A percentile compares a stretch with the other conserved stretches of the same genome.
Conservation (phyloP, 1,284 basidiomycete species). For the Coriolopsis trogii region DNA sequence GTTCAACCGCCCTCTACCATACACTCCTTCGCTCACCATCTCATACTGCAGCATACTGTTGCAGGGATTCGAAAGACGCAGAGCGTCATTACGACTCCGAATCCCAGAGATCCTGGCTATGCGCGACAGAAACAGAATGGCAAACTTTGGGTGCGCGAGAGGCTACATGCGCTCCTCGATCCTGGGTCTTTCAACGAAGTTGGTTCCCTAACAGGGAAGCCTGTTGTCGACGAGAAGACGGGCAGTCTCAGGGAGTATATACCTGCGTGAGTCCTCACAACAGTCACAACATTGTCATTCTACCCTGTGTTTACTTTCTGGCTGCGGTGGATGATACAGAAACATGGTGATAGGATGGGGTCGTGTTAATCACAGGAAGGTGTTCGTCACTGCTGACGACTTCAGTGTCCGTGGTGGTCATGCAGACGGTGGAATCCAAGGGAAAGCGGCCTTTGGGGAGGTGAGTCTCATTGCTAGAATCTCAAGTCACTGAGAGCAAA, state of each 20-base stretch:
- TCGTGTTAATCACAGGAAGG: conserved; percentile 36
- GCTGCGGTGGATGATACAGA: conserved; percentile 22
- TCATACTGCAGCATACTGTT: conserved; percentile 33
- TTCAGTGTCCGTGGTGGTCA: conserved; percentile 49
- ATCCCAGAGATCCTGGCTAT: conserved; percentile 43
- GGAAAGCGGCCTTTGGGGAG: conserved; percentile 45
- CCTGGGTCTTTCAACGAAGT: conserved; percentile 40
- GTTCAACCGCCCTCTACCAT: neutral
- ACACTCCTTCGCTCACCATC: neutral
- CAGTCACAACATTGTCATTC: too few relatives aligned
- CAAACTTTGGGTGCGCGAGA: conserved; percentile 48
- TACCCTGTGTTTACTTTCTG: too few relatives aligned
- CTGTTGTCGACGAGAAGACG: conserved; percentile 34
- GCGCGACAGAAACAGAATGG: conserved; percentile 43
- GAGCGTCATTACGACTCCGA: conserved; percentile 35
- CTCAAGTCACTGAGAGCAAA: too few relatives aligned
- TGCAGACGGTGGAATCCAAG: conserved; percentile 45
- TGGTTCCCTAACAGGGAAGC: conserved; percentile 45
- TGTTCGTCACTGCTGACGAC: conserved; percentile 46
- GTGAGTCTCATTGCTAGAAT: conserved; percentile 32
- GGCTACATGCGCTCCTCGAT: conserved; percentile 41
- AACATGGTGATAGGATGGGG: conserved; percentile 46
- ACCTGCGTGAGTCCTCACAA: conserved; percentile 40
- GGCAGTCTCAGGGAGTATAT: conserved; percentile 39
- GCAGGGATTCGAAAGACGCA: conserved; percentile 37